phyloP scores from a whole-genome alignment of 169 alveolate genomes.

The Theileria parva region DNA sequence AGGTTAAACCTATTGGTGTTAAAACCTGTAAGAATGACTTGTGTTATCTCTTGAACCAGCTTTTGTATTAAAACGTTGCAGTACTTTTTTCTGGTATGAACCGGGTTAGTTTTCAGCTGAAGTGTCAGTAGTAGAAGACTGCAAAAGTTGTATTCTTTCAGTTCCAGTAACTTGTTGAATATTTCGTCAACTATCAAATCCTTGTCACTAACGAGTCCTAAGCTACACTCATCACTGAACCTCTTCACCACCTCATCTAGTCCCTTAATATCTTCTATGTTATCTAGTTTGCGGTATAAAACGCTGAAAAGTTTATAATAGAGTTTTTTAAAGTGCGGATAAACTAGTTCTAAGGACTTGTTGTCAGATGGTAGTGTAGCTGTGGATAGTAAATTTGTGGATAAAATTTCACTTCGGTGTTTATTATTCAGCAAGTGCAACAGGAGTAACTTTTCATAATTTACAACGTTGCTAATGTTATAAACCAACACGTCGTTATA shows the following conservation, averaged over 20 bases:
- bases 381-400: neutral
- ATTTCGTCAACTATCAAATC: neutral
- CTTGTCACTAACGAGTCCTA: neutral
- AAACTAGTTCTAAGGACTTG: neutral
- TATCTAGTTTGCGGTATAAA: conserved; percentile 25
- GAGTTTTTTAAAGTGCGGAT: neutral
- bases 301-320: conserved; percentile 34
- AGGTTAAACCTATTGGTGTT: neutral
- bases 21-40: neutral
- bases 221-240: neutral
- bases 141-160: conserved; percentile 17
- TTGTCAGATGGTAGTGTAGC: neutral
- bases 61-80: conserved; percentile 13
- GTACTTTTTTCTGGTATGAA: conserved; percentile 27
- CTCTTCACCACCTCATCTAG: conserved; percentile 21
- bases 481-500: neutral
- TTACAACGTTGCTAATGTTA: neutral
- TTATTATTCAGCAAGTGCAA: neutral
- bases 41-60: conserved; percentile 9
- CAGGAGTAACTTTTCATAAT: neutral
- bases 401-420: neutral
- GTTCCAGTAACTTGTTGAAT: conserved; percentile 18
- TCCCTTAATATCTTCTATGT: conserved; percentile 21
- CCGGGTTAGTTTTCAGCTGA: conserved; percentile 55
- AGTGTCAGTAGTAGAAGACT: conserved; percentile 55